These are phyloP conservation scores for Cordia subcordata DNA, from an alignment of 257 asterid species.

Conservation along the genomic window DNA sequence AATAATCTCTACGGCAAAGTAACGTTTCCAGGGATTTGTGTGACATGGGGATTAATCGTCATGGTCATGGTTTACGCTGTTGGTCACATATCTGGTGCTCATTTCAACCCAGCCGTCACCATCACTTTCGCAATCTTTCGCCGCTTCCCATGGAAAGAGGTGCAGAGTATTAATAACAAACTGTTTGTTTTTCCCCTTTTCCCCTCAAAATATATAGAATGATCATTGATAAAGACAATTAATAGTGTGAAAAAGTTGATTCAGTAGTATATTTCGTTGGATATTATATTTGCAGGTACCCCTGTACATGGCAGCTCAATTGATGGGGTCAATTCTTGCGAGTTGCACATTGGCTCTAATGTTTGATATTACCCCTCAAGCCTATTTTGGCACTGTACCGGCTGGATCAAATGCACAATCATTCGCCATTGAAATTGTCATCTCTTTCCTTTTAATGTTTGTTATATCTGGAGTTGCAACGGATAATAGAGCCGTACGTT, in stretches of 20 bases:
- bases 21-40: constrained; percentile 64
- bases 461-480: constrained; percentile 52
- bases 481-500: constrained; percentile 53
- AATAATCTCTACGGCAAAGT: constrained; percentile 47
- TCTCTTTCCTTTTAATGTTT: constrained; percentile 74
- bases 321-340: constrained; percentile 60
- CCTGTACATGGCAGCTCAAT: constrained; percentile 40
- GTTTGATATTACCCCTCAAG: constrained; percentile 39
- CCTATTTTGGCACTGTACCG: constrained; percentile 70
- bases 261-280: too few species aligned
- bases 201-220: too few species aligned
- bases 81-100: constrained; percentile 88
- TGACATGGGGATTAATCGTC: constrained; percentile 77
- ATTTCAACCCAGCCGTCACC: constrained; percentile 81
- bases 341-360: constrained; percentile 44
- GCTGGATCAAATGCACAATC: constrained; percentile 59
- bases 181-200: too few species aligned
- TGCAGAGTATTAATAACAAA: too few species aligned
- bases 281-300: constrained; percentile 40
- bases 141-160: constrained; percentile 69
- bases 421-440: constrained; percentile 55
- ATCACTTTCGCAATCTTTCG: constrained; percentile 45
- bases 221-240: too few species aligned
- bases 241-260: too few species aligned
- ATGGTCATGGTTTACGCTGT: constrained; percentile 65